A percentile compares a stretch with the other conserved stretches of the same genome.
phyloP scores from a whole-genome alignment of 2,329 filamentous ascomycete genomes.

The Monosporascus sp. region DNA sequence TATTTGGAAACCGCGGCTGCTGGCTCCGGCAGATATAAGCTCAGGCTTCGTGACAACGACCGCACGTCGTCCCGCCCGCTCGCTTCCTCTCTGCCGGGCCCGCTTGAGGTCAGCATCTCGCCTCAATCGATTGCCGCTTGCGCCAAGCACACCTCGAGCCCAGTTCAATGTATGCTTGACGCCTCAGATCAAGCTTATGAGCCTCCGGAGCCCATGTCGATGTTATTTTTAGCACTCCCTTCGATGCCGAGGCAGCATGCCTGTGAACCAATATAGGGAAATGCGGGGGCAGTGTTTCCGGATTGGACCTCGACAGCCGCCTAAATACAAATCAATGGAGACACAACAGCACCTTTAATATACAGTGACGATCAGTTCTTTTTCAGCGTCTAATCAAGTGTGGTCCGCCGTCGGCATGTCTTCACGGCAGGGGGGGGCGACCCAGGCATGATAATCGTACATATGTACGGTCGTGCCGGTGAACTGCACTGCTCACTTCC shows the following conservation, averaged over 20 bases:
- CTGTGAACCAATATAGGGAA: conserved; percentile 6
- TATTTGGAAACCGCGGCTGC: background rate
- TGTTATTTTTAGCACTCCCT: background rate
- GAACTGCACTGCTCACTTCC: background rate
- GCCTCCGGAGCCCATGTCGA: background rate
- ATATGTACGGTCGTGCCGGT: conserved; percentile 11
- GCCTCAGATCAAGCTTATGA: conserved; percentile 1
- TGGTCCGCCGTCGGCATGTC: conserved; percentile 16
- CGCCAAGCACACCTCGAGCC: conserved; percentile 1
- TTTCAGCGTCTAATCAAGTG: conserved; percentile 2
- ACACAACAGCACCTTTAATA: conserved; percentile 7
- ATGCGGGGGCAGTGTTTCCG: conserved; percentile 16
- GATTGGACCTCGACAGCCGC: conserved; percentile 10
- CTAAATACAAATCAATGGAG: conserved; percentile 17
- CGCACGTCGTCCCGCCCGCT: background rate
- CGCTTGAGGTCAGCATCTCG: background rate
- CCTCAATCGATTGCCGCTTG: background rate
- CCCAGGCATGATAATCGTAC: conserved; percentile 2
- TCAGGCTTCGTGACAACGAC: background rate
- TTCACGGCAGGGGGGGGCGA: background rate
- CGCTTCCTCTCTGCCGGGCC: background rate
- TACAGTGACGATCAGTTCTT: conserved; percentile 10
- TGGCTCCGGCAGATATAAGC: background rate
- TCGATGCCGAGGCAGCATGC: conserved; percentile 12
- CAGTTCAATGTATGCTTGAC: background rate